Evolutionary conservation across 495 filamentous ascomycete species (phyloP).

Genomic region (Neurospora sp.): DNA sequence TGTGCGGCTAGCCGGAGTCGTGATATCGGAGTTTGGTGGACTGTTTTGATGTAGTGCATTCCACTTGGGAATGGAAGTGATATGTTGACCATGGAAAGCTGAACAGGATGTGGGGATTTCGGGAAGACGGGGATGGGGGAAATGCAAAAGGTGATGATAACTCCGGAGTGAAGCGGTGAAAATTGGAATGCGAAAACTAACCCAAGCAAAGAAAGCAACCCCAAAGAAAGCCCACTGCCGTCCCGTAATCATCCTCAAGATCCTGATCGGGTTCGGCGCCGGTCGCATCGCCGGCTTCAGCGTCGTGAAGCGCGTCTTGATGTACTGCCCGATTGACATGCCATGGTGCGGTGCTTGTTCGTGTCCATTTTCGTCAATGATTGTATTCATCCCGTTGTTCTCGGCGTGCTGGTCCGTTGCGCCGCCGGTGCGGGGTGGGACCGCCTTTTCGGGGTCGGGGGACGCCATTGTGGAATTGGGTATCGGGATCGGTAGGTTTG

Average conservation of each 20-base stretch:
- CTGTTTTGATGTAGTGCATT: too few relatives aligned
- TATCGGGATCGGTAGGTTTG: not conserved
- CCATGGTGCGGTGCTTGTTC: constrained; percentile 27
- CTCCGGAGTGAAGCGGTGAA: too few relatives aligned
- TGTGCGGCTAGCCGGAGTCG: not conserved
- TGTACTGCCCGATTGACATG: constrained; percentile 52
- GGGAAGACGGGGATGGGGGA: not conserved
- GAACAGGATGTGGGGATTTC: not conserved
- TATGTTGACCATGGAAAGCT: not conserved
- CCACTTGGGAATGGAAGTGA: too few relatives aligned
- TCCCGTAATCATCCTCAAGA: constrained; percentile 56
- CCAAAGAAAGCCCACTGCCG: constrained; percentile 83
- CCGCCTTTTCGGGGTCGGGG: constrained; percentile 6
- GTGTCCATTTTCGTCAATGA: not conserved
- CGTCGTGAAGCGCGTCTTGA: constrained; percentile 59
- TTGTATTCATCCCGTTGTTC: not conserved
- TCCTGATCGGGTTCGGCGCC: constrained; percentile 69
- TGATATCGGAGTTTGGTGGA: not conserved
- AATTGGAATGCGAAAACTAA: constrained; percentile 13
- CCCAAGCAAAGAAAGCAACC: constrained; percentile 62
- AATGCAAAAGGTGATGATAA: not conserved
- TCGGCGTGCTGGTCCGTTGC: not conserved
- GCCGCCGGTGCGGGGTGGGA: not conserved
- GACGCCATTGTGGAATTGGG: not conserved
- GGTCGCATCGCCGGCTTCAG: constrained; percentile 66